Base-by-base conservation (phyloP, 768 basidiomycete genomes). In the Kwoniella dejecticola region DNA sequence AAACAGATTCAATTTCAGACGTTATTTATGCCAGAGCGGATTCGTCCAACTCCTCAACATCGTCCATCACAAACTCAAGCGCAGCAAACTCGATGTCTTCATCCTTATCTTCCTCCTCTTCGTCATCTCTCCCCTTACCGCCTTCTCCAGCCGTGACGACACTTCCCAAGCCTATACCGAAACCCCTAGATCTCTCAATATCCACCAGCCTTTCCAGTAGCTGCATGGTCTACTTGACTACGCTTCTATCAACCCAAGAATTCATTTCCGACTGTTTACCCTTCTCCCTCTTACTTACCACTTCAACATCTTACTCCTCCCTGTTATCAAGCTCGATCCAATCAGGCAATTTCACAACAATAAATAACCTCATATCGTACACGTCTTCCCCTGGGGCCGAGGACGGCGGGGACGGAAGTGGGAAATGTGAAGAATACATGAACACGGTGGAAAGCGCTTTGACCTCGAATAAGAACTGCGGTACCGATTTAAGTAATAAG, bases 261-360 rank as follows among this genome's bases (percentile, higher is more conserved):
- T 72, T 75, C 62, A n/a, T 36, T 36, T 36, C 33, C 11, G 56
- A 69, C 17, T 75, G 74, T 59, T 63, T 75, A 8, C 74, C 74
- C 0, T 69, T 75, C 48, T 71, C 74, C 2, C 60, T 75, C 24
- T 65, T 75, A n/a, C 66, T 72, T 23, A 67, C 71, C 24, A 72
- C 74, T 8, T 72, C 71, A 8, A 49, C 71, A n/a, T 50, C 69
- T 2, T 75, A 65, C 57, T 62, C 69, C 7, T 31, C 50, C 2
- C 33, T 75, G 33, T 15, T 72, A n/a, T 56, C 57, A 27, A 44
- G 46, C 19, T 42, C 67, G 8, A 36, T 63, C 13, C n/a, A 48
- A 5, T 33, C 69, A 12, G 53, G 46, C 10, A 65, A 72, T 50
- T 68, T 63, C 44, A 66, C 64, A 12, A 52, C 50, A 3, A 54